A percentile compares a stretch with the other conserved stretches of the same genome.
These are phyloP conservation scores for Fusarium decemcellulare DNA, from an alignment of 2,329 filamentous ascomycete species.

Conservation along the genomic window DNA sequence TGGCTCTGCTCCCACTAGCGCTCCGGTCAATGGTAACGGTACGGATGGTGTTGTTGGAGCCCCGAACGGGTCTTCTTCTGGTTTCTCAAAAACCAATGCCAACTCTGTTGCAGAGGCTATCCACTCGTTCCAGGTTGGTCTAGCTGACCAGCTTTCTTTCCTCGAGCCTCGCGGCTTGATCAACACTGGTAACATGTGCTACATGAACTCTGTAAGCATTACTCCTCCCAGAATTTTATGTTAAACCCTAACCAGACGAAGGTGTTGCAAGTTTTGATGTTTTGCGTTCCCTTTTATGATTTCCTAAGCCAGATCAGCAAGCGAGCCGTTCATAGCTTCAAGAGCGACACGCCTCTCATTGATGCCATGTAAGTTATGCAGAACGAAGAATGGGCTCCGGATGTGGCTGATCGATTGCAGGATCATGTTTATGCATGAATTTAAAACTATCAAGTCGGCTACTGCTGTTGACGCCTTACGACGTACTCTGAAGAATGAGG, in stretches of 20 bases:
- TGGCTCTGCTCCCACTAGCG: constrained; percentile 40
- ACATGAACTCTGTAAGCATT: constrained; percentile 95
- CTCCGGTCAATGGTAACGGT: constrained; percentile 44
- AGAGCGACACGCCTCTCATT: constrained; percentile 92
- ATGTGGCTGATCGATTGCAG: constrained; percentile 57
- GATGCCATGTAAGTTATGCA: constrained; percentile 85
- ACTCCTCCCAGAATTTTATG: too few species aligned
- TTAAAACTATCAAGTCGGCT: constrained; percentile 87
- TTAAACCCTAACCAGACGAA: constrained; percentile 59
- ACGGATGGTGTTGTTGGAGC: constrained; percentile 28
- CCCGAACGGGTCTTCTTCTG: constrained; percentile 44
- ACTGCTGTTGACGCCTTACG: constrained; percentile 80
- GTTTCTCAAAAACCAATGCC: constrained; percentile 61
- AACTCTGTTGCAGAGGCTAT: constrained; percentile 84
- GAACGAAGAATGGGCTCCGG: background rate
- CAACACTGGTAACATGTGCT: constrained; percentile 99
- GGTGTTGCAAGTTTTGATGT: constrained; percentile 96
- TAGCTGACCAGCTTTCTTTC: constrained; percentile 79
- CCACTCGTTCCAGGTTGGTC: constrained; percentile 77
- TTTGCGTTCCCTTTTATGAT: constrained; percentile 93
- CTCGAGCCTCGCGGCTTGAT: constrained; percentile 93
- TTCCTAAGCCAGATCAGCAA: constrained; percentile 91
- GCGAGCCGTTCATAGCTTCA: constrained; percentile 90
- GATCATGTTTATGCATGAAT: constrained; percentile 97
- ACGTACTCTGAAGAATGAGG: constrained; percentile 81